Conservation (phyloP, 2,329 filamentous ascomycete species). For the Boeremia exigua region DNA sequence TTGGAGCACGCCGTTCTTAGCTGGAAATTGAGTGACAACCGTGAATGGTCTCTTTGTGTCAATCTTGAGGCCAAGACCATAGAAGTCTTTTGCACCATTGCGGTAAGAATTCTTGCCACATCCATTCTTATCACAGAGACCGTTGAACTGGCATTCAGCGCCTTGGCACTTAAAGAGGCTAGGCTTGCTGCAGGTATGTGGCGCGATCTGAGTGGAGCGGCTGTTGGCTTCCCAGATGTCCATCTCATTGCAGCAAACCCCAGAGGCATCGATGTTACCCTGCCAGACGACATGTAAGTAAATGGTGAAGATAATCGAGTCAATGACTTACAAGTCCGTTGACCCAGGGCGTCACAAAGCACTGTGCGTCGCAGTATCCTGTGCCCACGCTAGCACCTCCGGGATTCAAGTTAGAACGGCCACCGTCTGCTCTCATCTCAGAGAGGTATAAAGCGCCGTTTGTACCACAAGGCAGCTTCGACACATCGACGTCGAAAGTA, state of each 20-base stretch:
- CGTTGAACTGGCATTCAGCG: slow-evolving; percentile 49
- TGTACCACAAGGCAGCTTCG: slow-evolving; percentile 51
- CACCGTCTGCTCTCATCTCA: slow-evolving; percentile 48
- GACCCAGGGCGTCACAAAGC: slow-evolving; percentile 50
- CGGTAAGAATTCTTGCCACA: slow-evolving; percentile 46
- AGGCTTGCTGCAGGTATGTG: slow-evolving; percentile 57
- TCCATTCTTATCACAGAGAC: slow-evolving; percentile 46
- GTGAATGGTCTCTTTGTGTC: slow-evolving; percentile 67
- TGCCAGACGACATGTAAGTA: slow-evolving; percentile 45
- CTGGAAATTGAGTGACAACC: slow-evolving; percentile 72
- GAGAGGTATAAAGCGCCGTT: slow-evolving; percentile 50
- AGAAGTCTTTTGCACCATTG: slow-evolving; percentile 33
- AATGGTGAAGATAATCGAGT: slow-evolving; percentile 24
- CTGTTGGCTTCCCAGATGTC: slow-evolving; percentile 64
- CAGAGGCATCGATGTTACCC: slow-evolving; percentile 53
- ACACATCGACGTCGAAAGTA: slow-evolving; percentile 72
- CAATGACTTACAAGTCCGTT: slow-evolving; percentile 44
- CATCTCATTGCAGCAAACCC: slow-evolving; percentile 62
- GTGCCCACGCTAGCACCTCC: slow-evolving; percentile 67
- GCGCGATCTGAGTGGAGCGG: slow-evolving; percentile 53
- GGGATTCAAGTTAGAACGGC: slow-evolving; percentile 42
- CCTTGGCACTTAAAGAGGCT: slow-evolving; percentile 52
- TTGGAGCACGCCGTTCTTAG: slow-evolving; percentile 61
- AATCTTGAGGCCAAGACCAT: slow-evolving; percentile 52
- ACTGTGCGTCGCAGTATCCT: slow-evolving; percentile 61